Evolutionary conservation across 2,329 filamentous ascomycete species (phyloP).

Genomic region (Plectosphaerella sp.): DNA sequence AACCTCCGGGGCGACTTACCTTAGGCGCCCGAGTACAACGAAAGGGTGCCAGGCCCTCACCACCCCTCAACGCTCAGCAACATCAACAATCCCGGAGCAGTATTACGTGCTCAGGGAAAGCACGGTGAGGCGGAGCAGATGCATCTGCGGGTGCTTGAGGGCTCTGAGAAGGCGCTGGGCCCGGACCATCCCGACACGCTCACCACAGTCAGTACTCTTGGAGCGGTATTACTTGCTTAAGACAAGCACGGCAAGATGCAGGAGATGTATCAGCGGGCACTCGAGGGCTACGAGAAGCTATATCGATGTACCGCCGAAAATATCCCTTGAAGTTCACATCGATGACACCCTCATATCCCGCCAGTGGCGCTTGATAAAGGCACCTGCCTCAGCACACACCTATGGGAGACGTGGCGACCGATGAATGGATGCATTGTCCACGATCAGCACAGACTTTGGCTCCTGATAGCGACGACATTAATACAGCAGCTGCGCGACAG

Average conservation of each 20-base stretch:
- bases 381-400: constrained; percentile 17
- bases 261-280: too few relatives aligned
- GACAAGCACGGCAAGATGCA: neutral
- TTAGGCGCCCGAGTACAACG: neutral
- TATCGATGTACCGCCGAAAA: too few relatives aligned
- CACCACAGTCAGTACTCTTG: neutral
- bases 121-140: neutral
- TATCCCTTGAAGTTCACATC: too few relatives aligned
- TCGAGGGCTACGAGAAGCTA: too few relatives aligned
- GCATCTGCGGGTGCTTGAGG: neutral
- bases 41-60: neutral
- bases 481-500: constrained; percentile 24
- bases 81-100: neutral
- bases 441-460: constrained; percentile 27
- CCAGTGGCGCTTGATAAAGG: neutral
- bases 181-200: neutral
- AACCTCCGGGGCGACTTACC: neutral
- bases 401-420: constrained; percentile 17
- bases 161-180: neutral
- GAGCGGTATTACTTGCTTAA: neutral
- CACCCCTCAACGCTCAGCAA: neutral
- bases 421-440: constrained; percentile 29
- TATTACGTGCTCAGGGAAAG: neutral
- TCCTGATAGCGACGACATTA: constrained; percentile 24
- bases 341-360: too few relatives aligned